phyloP scores from a whole-genome alignment of 768 basidiomycete genomes.

The Boletus pseudo-olivaceus region DNA sequence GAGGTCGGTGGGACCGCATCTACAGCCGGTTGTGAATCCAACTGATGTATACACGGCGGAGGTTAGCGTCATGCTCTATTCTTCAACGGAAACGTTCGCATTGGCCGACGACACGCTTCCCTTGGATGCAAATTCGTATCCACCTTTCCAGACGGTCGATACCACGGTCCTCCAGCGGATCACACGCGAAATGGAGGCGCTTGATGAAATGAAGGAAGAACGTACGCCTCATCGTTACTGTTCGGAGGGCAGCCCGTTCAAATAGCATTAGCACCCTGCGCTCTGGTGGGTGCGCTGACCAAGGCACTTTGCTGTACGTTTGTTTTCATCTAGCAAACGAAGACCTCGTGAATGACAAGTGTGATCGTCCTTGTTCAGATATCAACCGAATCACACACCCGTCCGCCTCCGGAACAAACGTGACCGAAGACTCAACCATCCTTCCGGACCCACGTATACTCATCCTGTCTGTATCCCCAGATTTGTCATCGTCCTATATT shows the following conservation, averaged over 20 bases:
- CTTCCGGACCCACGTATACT: constrained; percentile 56
- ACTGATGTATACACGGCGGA: not conserved
- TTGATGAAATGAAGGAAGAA: constrained; percentile 50
- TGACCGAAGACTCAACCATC: constrained; percentile 32
- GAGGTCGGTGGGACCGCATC: constrained; percentile 50
- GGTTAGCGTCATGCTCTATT: constrained; percentile 71
- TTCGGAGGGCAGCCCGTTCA: constrained; percentile 4
- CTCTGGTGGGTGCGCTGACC: constrained; percentile 83
- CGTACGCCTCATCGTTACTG: constrained; percentile 8
- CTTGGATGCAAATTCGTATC: constrained; percentile 77
- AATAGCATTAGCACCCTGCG: constrained; percentile 47
- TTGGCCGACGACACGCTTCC: constrained; percentile 33
- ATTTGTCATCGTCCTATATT: constrained; percentile 87
- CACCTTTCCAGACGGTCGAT: constrained; percentile 78
- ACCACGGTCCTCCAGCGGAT: constrained; percentile 60
- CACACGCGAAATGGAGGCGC: constrained; percentile 53
- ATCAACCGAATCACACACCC: constrained; percentile 55
- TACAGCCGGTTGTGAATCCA: not conserved
- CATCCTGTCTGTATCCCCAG: constrained; percentile 88
- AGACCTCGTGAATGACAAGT: not conserved
- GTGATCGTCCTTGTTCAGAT: constrained; percentile 45
- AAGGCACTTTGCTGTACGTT: constrained; percentile 87
- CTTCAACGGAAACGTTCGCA: constrained; percentile 50
- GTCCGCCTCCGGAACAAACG: constrained; percentile 25
- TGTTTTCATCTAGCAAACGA: not conserved